Conservation (phyloP, 768 basidiomycete genomes). For the Rhodotorula toruloides region DNA sequence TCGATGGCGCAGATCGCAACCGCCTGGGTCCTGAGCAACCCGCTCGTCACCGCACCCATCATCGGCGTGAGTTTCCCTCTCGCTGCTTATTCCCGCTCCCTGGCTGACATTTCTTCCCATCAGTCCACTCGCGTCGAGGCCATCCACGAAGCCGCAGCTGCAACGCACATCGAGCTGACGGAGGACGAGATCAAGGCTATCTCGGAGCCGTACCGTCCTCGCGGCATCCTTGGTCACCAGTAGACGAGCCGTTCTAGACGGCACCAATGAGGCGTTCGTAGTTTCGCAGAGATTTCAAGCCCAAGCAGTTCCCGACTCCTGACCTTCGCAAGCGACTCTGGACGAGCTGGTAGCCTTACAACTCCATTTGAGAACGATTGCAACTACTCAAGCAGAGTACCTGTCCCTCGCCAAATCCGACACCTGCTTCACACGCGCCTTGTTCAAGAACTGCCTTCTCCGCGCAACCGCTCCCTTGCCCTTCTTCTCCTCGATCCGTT, state of each 20-base stretch:
- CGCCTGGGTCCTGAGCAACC: constrained; percentile 44
- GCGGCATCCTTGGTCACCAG: constrained; percentile 52
- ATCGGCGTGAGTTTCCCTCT: constrained; percentile 13
- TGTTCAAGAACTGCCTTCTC: not conserved
- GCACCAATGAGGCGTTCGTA: too few relatives aligned
- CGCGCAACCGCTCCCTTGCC: not conserved
- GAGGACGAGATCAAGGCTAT: constrained; percentile 59
- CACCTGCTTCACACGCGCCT: not conserved
- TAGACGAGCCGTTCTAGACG: not conserved
- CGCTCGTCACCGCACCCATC: constrained; percentile 38
- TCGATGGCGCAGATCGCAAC: constrained; percentile 56
- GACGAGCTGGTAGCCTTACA: too few relatives aligned
- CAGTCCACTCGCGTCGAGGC: constrained; percentile 37
- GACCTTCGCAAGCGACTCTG: too few relatives aligned
- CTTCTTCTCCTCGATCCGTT: not conserved
- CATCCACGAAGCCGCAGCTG: constrained; percentile 46
- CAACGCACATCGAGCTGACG: constrained; percentile 53
- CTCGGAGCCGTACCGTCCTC: constrained; percentile 55
- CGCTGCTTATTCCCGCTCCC: not conserved
- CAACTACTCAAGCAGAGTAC: too few relatives aligned
- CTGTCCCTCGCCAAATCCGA: too few relatives aligned
- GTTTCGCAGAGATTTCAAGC: too few relatives aligned
- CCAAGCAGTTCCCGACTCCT: too few relatives aligned
- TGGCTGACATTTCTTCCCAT: not conserved
- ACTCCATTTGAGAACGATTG: too few relatives aligned